These are phyloP conservation scores for Colletotrichum scovillei DNA, from an alignment of 2,329 filamentous ascomycete species.

Conservation along the genomic window DNA sequence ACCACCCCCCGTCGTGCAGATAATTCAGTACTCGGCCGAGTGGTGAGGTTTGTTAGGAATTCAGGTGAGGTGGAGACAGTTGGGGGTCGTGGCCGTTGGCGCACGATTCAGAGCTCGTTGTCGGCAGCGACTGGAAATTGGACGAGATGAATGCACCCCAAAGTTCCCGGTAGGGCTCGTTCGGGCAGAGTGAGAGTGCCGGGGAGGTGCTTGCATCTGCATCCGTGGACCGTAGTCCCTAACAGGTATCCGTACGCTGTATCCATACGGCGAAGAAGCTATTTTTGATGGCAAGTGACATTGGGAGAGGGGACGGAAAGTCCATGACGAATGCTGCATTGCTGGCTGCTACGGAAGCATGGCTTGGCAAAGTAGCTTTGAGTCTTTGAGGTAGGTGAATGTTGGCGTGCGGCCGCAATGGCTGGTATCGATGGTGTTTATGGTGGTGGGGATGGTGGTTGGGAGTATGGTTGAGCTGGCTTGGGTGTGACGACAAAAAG, in stretches of 20 bases:
- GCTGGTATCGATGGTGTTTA: too few relatives aligned
- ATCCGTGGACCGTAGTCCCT: neutral
- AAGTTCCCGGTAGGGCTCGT: neutral
- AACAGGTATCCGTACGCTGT: neutral
- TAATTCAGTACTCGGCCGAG: slow-evolving; percentile 37
- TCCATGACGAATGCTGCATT: slow-evolving; percentile 9
- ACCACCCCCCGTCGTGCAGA: slow-evolving; percentile 18
- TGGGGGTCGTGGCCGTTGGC: slow-evolving; percentile 24
- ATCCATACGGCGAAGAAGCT: neutral
- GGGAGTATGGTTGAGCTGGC: neutral
- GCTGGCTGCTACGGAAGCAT: neutral
- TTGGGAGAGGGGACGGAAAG: neutral
- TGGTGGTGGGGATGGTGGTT: neutral
- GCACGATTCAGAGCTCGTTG: slow-evolving; percentile 25
- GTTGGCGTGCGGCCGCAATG: neutral
- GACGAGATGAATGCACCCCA: slow-evolving; percentile 4
- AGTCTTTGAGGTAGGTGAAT: neutral
- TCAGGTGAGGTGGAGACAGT: slow-evolving; percentile 35
- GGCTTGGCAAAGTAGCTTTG: neutral
- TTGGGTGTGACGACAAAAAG: neutral
- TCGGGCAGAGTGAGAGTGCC: neutral
- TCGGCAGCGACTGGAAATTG: slow-evolving; percentile 18
- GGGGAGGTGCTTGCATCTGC: slow-evolving; percentile 11
- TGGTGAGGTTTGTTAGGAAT: slow-evolving; percentile 36
- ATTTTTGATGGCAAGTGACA: slow-evolving; percentile 17